Base-by-base conservation (phyloP, 495 filamentous ascomycete species). In the Xylaria venustula region DNA sequence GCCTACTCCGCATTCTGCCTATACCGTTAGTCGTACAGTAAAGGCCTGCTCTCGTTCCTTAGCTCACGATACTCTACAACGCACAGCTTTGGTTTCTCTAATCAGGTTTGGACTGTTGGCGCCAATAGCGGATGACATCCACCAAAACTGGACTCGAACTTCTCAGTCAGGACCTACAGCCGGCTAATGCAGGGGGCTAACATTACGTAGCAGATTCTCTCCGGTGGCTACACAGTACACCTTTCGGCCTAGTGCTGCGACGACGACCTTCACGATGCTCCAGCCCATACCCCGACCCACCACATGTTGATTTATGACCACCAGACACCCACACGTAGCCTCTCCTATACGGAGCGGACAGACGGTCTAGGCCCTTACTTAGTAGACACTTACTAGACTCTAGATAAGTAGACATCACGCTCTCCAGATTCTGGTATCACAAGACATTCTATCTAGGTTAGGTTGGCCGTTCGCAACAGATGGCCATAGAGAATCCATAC, bases 221-320 rank as follows among this genome's bases (percentile, higher is more conserved):
- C 45, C 17, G n/a, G 19, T 28, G 26, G n/a, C 40, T 26, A 34
- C 30, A 36, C 37, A 8, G 14, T 44, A 7, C 48, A 60, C 37
- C 34, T 52, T 60, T 42, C 45, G 40, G 57, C n/a, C 49, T 60
- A 47, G 47, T 25, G 47, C 57, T 49, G 57, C 57, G 57, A 60
- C 57, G 57, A 60, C 49, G 57, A 60, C 57, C 34, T 44, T 60
- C 36, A 60, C 57, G 57, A 60, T 60, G 25, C 57, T 19, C 23
- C 36, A 32, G 34, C 25, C 36, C 55, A 42, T 48, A 19, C 22
- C 32, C 28, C 14, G 44, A 17, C 20, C 47, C 54, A 17, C n/a
- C n/a, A n/a, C n/a, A n/a, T n/a, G n/a, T n/a, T n/a, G n/a, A n/a
- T n/a, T n/a, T n/a, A n/a, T n/a, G n/a, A n/a, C n/a, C n/a, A n/a